A percentile compares a stretch with the other conserved stretches of the same genome.
Conservation (phyloP, 1,139 yeast genomes). For the Hyphopichia fennica region DNA sequence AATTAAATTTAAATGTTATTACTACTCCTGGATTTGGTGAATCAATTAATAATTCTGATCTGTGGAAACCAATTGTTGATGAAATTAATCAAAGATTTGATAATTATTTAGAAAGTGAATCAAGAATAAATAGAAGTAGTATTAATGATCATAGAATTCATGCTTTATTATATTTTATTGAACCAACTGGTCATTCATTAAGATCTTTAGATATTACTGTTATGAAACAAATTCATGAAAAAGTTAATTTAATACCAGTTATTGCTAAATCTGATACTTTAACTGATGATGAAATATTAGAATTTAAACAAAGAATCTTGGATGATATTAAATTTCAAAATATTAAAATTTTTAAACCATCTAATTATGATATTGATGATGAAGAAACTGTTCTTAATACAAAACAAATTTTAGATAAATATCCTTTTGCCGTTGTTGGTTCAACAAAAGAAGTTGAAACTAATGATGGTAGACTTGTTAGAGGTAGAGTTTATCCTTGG, state of each 20-base stretch:
- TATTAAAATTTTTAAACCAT: conserved; percentile 79
- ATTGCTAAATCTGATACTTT: conserved; percentile 94
- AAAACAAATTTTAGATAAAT: conserved; percentile 62
- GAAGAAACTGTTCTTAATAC: conserved; percentile 74
- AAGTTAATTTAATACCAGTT: conserved; percentile 91
- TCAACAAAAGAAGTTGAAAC: conserved; percentile 76
- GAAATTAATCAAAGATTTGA: conserved; percentile 88
- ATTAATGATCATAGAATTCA: conserved; percentile 79
- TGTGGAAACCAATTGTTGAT: conserved; percentile 93
- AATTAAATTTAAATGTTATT: conserved; percentile 78
- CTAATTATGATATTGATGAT: conserved; percentile 79
- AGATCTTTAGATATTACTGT: conserved; percentile 86
- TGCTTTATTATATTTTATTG: conserved; percentile 86
- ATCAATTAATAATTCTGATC: conserved; percentile 78
- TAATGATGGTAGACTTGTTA: conserved; percentile 73
- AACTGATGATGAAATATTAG: conserved; percentile 79
- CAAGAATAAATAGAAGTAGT: conserved; percentile 75
- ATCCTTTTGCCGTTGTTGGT: conserved; percentile 96
- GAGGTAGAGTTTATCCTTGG: conserved; percentile 98
- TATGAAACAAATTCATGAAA: conserved; percentile 86
- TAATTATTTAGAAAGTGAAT: conserved; percentile 85
- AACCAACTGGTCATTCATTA: conserved; percentile 95
- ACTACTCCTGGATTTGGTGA: conserved; percentile 97
- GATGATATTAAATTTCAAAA: conserved; percentile 76
- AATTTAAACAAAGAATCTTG: conserved; percentile 72